A percentile compares a stretch with the other conserved stretches of the same genome.
Evolutionary conservation across 176 grass and related monocot species (phyloP).

Genomic region (Bromus sterilis): DNA sequence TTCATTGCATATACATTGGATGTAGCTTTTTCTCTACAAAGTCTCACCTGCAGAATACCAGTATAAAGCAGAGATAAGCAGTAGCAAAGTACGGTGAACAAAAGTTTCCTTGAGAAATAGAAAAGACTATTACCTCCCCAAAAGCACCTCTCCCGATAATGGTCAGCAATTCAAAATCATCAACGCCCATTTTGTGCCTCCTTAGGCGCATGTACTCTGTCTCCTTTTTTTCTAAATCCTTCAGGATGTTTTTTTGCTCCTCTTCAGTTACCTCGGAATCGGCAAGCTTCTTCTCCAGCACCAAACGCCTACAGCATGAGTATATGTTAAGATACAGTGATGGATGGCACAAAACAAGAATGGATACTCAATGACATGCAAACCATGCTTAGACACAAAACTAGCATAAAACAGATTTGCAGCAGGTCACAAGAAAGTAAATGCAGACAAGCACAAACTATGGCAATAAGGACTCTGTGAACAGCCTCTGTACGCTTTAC

Average conservation of each 20-base stretch:
- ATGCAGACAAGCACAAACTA: not conserved
- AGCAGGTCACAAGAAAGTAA: not conserved
- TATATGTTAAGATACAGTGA: conserved; percentile 16
- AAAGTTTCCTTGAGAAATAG: not conserved
- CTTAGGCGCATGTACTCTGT: conserved; percentile 63
- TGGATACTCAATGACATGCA: not conserved
- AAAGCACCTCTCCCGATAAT: conserved; percentile 79
- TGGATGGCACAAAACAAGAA: conserved; percentile 9
- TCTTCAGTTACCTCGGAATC: conserved; percentile 73
- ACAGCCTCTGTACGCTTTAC: not conserved
- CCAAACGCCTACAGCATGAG: conserved; percentile 39
- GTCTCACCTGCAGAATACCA: conserved; percentile 54
- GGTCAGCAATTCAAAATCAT: conserved; percentile 79
- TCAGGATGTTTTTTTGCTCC: conserved; percentile 55
- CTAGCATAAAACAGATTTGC: not conserved
- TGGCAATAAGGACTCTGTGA: not conserved
- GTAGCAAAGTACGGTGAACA: not conserved
- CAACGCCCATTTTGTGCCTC: conserved; percentile 75
- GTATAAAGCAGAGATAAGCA: conserved; percentile 8
- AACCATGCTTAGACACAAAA: not conserved
- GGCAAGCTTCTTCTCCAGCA: conserved; percentile 65
- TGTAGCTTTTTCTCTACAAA: conserved; percentile 65
- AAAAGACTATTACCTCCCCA: conserved; percentile 51
- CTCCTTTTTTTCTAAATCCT: conserved; percentile 68
- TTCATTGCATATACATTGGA: conserved; percentile 75